Conservation (phyloP, 1,284 basidiomycete species). For the Rhodotorula sp. region DNA sequence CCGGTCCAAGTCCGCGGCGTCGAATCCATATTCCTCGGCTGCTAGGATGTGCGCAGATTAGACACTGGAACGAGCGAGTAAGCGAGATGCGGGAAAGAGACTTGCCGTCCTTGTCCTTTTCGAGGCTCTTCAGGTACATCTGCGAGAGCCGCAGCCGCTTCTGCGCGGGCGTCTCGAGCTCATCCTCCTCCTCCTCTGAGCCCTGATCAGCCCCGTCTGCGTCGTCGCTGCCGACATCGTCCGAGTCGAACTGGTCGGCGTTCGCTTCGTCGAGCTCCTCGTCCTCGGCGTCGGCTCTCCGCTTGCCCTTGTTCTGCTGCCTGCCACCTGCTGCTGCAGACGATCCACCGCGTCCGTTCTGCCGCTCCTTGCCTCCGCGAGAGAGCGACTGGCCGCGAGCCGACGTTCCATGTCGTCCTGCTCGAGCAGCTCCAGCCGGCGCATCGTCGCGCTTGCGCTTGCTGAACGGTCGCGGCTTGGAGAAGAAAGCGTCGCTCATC, state of each 20-base stretch:
- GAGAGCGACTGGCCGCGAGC: constrained; percentile 8
- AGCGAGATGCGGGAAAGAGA: background rate
- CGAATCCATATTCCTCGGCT: constrained; percentile 60
- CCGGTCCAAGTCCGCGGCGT: constrained; percentile 89
- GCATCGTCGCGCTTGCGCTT: constrained; percentile 30
- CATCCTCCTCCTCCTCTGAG: constrained; percentile 56
- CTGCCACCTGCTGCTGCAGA: constrained; percentile 4
- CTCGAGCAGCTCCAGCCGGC: constrained; percentile 8
- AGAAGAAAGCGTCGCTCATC: constrained; percentile 38
- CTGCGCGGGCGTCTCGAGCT: constrained; percentile 78
- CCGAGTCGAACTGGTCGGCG: constrained; percentile 34
- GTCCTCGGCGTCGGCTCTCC: constrained; percentile 20
- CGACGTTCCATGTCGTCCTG: constrained; percentile 2
- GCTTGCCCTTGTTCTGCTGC: constrained; percentile 26
- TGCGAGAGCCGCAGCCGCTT: constrained; percentile 88
- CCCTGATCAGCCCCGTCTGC: constrained; percentile 26
- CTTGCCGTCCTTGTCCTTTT: constrained; percentile 60
- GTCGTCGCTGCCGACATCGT: constrained; percentile 22
- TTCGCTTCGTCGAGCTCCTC: constrained; percentile 34
- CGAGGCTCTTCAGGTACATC: constrained; percentile 82
- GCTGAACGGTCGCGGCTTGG: constrained; percentile 34
- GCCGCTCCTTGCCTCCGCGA: constrained; percentile 7
- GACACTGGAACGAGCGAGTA: background rate
- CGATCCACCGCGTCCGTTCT: constrained; percentile 1
- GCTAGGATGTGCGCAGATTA: background rate